Evolutionary conservation across 108 stramenopile genomes (phyloP).

Genomic region (Pseudonitzschia multiseries): DNA sequence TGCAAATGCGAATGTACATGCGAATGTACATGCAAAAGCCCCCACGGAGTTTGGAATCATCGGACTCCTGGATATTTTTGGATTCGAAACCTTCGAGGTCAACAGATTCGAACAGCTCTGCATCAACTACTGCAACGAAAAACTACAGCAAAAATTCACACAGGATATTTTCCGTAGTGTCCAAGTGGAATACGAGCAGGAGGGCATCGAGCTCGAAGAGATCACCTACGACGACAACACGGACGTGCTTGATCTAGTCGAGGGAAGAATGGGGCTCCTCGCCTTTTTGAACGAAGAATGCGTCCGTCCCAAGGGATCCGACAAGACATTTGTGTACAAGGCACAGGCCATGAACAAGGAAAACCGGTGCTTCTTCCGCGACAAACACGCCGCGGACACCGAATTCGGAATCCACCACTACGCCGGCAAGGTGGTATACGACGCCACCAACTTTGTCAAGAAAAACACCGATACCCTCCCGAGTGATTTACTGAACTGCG

Average conservation of each 20-base stretch:
- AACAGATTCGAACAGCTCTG: conserved; percentile 93
- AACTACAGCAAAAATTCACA: conserved; percentile 91
- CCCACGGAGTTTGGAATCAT: conserved; percentile 57
- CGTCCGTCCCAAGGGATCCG: conserved; percentile 86
- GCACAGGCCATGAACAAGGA: conserved; percentile 66
- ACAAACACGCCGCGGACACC: conserved; percentile 55
- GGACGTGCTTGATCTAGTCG: conserved; percentile 90
- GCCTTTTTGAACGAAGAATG: conserved; percentile 98
- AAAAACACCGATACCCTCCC: conserved; percentile 86
- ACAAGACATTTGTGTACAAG: conserved; percentile 86
- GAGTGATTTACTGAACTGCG: conserved; percentile 63
- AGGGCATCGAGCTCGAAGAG: conserved; percentile 89
- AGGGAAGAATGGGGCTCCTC: conserved; percentile 91
- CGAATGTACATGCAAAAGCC: background rate
- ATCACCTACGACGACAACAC: conserved; percentile 94
- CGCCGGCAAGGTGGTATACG: conserved; percentile 87
- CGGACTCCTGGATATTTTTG: conserved; percentile 94
- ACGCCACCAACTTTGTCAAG: conserved; percentile 77
- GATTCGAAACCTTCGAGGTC: conserved; percentile 92
- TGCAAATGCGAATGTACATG: too few relatives aligned
- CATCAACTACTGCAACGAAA: conserved; percentile 98
- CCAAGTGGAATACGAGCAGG: conserved; percentile 87
- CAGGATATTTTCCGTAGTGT: conserved; percentile 78
- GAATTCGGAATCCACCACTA: conserved; percentile 92
- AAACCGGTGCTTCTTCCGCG: conserved; percentile 54